A percentile compares a stretch with the other conserved stretches of the same genome.
Conservation (phyloP, 2,329 filamentous ascomycete species). For the Coniochaeta hoffmannii region DNA sequence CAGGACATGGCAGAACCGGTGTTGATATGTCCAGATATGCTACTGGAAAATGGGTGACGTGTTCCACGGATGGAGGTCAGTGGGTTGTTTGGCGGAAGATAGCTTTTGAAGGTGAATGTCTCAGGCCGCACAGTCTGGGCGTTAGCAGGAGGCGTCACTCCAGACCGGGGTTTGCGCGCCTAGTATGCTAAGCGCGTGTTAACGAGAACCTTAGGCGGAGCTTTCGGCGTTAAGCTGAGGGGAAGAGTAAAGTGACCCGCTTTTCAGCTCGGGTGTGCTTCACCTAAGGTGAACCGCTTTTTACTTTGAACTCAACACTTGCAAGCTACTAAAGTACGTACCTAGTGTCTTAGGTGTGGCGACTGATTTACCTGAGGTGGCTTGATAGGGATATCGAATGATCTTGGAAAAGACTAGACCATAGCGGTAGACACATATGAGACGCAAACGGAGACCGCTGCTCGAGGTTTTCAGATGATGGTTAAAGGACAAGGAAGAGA, state of each 20-base stretch:
- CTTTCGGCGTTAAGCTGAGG: background rate
- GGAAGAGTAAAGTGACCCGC: background rate
- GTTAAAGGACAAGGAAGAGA: too few species aligned
- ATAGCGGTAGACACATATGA: too few species aligned
- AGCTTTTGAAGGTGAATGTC: background rate
- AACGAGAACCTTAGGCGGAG: background rate
- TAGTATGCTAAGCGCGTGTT: background rate
- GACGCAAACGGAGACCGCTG: too few species aligned
- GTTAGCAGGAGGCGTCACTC: background rate
- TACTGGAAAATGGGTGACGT: background rate
- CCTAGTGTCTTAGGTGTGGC: too few species aligned
- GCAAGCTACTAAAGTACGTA: too few species aligned
- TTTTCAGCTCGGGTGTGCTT: background rate
- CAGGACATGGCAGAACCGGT: conserved; percentile 12
- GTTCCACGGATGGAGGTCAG: background rate
- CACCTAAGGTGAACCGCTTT: background rate
- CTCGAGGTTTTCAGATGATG: too few species aligned
- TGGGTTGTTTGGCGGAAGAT: background rate
- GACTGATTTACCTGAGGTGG: too few species aligned
- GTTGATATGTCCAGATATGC: background rate
- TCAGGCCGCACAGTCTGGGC: background rate
- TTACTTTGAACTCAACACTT: background rate
- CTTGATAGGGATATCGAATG: too few species aligned
- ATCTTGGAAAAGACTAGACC: too few species aligned
- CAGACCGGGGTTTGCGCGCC: conserved; percentile 1